Conservation (phyloP, 768 basidiomycete genomes). For the Kwoniella heveanensis region DNA sequence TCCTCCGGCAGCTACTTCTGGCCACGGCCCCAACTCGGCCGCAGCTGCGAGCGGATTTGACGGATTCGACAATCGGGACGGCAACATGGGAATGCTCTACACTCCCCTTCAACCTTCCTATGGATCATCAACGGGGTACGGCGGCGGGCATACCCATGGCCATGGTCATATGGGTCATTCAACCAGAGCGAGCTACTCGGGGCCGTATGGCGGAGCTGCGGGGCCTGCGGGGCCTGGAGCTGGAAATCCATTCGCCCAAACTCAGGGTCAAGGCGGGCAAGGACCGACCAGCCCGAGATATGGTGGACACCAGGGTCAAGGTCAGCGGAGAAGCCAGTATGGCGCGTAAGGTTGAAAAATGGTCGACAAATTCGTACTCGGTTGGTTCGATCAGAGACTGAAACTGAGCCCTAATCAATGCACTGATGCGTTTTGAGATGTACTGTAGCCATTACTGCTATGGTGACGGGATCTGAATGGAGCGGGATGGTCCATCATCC, state of each 20-base stretch:
- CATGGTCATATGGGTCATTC: slow-evolving; percentile 27
- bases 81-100: slow-evolving; percentile 44
- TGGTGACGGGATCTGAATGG: too few species aligned
- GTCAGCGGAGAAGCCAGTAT: slow-evolving; percentile 41
- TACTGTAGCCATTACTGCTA: too few species aligned
- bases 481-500: too few species aligned
- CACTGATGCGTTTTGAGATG: not conserved
- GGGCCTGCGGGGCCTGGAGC: not conserved
- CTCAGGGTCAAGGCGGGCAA: not conserved
- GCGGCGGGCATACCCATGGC: not conserved
- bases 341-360: slow-evolving; percentile 21
- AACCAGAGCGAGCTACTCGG: slow-evolving; percentile 45
- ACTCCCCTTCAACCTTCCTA: slow-evolving; percentile 43
- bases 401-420: too few species aligned
- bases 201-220: slow-evolving; percentile 31
- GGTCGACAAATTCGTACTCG: too few species aligned
- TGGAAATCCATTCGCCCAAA: slow-evolving; percentile 23
- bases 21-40: slow-evolving; percentile 20
- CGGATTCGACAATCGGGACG: slow-evolving; percentile 35
- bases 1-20: slow-evolving; percentile 39
- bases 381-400: too few species aligned
- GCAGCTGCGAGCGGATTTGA: slow-evolving; percentile 28
- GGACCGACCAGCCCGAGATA: slow-evolving; percentile 39
- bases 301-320: slow-evolving; percentile 8
- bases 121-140: not conserved